phyloP scores from a whole-genome alignment of 2,329 filamentous ascomycete genomes.

The Pseudocercospora musae region DNA sequence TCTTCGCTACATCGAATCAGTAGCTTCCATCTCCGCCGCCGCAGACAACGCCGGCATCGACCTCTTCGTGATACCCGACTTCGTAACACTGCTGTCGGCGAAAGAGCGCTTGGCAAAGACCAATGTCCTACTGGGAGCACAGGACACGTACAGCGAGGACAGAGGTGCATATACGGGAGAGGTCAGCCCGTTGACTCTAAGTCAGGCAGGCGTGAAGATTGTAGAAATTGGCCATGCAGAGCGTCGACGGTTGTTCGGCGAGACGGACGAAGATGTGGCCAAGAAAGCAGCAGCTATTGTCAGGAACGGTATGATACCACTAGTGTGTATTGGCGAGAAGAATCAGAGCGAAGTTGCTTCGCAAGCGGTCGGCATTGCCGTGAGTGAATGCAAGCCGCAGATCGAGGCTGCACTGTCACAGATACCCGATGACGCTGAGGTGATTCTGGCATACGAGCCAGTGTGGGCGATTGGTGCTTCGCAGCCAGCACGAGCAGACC shows the following conservation, averaged over 20 bases:
- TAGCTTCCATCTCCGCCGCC: conserved; percentile 50
- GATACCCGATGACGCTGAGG: conserved; percentile 60
- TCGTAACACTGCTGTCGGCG: conserved; percentile 61
- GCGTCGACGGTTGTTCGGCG: conserved; percentile 66
- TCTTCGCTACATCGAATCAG: conserved; percentile 45
- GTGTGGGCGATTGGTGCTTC: conserved; percentile 83
- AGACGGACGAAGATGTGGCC: conserved; percentile 67
- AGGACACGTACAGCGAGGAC: conserved; percentile 70
- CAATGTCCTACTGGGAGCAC: conserved; percentile 65
- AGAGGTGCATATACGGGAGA: conserved; percentile 74
- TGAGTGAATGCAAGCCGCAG: conserved; percentile 64
- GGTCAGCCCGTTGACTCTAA: conserved; percentile 65
- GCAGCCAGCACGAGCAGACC: conserved; percentile 66
- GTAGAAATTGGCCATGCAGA: conserved; percentile 83
- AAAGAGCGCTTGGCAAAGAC: conserved; percentile 46
- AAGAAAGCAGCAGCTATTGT: conserved; percentile 67
- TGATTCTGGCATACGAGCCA: conserved; percentile 81
- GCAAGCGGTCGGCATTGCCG: conserved; percentile 56
- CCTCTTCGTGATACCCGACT: conserved; percentile 76
- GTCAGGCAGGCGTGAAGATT: conserved; percentile 65
- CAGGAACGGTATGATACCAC: conserved; percentile 67
- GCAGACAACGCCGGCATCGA: conserved; percentile 56
- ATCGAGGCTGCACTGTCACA: conserved; percentile 61
- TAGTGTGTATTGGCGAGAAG: conserved; percentile 77
- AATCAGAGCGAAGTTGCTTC: conserved; percentile 44